Evolutionary conservation across 108 stramenopile genomes (phyloP).

Genomic region (Aurantiochytrium sp.): DNA sequence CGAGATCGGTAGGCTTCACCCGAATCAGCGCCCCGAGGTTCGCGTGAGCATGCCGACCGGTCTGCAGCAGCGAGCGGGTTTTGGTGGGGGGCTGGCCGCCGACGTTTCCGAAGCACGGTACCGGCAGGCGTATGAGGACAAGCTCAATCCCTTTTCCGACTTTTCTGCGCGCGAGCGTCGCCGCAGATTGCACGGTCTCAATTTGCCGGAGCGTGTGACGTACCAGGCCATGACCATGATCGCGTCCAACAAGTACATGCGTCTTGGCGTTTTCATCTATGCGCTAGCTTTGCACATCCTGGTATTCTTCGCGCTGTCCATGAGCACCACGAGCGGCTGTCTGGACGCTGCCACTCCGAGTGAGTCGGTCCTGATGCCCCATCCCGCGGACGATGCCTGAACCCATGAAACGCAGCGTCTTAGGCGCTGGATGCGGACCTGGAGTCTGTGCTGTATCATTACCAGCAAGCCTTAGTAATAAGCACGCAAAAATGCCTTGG

Average conservation of each 20-base stretch:
- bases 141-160: background rate
- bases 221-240: background rate
- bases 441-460: too few species aligned
- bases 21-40: background rate
- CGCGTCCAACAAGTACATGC: background rate
- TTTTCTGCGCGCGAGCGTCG: slow-evolving; percentile 12
- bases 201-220: background rate
- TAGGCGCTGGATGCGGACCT: too few species aligned
- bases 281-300: background rate
- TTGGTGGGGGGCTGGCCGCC: background rate
- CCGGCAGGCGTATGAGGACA: background rate
- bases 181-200: background rate
- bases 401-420: background rate
- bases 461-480: too few species aligned
- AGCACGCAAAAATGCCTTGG: too few species aligned
- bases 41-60: background rate
- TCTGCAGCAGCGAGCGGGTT: background rate
- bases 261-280: background rate
- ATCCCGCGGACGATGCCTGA: background rate
- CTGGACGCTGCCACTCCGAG: background rate
- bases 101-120: background rate
- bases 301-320: background rate
- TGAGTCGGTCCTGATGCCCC: background rate
- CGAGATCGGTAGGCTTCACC: background rate
- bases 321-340: background rate